A percentile compares a stretch with the other conserved stretches of the same genome.
phyloP scores from a whole-genome alignment of 73 alveolate species.

The Paramecium primaurelia region DNA sequence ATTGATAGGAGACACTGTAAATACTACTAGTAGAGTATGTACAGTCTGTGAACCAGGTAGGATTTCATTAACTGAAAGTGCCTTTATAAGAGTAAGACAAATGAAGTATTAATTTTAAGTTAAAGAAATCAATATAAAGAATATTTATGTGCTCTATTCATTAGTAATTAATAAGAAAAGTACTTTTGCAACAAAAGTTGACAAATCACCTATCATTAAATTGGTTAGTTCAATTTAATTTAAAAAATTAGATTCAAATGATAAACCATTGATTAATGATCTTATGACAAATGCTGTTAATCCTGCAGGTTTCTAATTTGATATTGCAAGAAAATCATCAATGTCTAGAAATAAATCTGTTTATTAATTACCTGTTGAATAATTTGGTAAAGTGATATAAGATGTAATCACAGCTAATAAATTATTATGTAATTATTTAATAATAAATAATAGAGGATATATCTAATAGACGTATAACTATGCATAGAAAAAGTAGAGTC shows the following conservation, averaged over 20 bases:
- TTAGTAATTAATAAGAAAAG: slow-evolving; percentile 22
- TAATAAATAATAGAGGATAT: neutral
- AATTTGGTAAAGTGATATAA: neutral
- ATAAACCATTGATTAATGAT: neutral
- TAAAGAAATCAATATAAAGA: slow-evolving; percentile 36
- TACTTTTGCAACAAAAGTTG: neutral
- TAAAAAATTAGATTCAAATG: neutral
- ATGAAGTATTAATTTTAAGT: slow-evolving; percentile 8
- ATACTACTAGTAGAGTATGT: slow-evolving; percentile 58
- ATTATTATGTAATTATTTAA: neutral
- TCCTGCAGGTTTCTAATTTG: slow-evolving; percentile 5
- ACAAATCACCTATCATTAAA: neutral
- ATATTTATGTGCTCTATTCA: neutral
- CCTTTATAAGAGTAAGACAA: slow-evolving; percentile 9
- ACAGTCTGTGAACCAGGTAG: slow-evolving; percentile 8
- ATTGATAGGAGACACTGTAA: slow-evolving; percentile 63
- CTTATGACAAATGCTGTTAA: neutral
- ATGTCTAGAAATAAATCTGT: neutral
- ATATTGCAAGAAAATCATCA: neutral
- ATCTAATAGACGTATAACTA: neutral
- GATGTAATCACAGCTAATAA: neutral
- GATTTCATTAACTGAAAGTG: slow-evolving; percentile 43
- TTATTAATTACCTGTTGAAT: neutral
- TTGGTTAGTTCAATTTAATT: slow-evolving; percentile 7
- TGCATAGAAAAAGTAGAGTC: slow-evolving; percentile 15